phyloP scores from a whole-genome alignment of 2,329 filamentous ascomycete genomes.

The Epichloe bromicola region DNA sequence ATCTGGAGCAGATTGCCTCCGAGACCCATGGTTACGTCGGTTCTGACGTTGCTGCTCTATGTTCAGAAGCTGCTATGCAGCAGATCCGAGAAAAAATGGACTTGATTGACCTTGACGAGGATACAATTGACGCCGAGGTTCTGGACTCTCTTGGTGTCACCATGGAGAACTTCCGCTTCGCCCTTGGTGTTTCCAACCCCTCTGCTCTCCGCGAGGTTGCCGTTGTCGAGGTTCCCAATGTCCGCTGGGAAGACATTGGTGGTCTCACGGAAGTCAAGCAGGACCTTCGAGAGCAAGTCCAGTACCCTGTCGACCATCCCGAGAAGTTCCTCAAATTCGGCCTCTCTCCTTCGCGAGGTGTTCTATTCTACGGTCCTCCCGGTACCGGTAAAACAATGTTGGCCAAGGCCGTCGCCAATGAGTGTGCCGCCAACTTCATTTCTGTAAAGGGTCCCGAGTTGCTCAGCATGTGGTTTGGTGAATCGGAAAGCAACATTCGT shows the following conservation, averaged over 20 bases:
- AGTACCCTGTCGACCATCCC: constrained; percentile 98
- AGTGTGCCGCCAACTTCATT: constrained; percentile 99
- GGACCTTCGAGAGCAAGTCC: constrained; percentile 96
- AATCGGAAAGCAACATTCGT: constrained; percentile 98
- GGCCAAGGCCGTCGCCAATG: constrained; percentile 98
- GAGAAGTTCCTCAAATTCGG: constrained; percentile 99
- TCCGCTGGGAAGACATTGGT: constrained; percentile 99
- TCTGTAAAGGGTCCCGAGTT: constrained; percentile 98
- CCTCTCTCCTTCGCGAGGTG: constrained; percentile 93
- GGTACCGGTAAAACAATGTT: constrained; percentile 99
- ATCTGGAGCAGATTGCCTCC: constrained; percentile 88
- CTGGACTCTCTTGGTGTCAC: constrained; percentile 96
- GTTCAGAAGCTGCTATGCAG: constrained; percentile 98
- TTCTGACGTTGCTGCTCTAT: constrained; percentile 95
- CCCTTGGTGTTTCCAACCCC: constrained; percentile 94
- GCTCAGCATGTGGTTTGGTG: constrained; percentile 99
- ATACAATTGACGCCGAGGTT: constrained; percentile 97
- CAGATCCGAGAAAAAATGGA: constrained; percentile 99
- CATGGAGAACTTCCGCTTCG: constrained; percentile 99
- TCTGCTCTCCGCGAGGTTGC: constrained; percentile 97
- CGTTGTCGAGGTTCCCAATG: constrained; percentile 97
- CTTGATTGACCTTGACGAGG: constrained; percentile 94
- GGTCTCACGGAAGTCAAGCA: constrained; percentile 97
- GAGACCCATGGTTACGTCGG: constrained; percentile 99
- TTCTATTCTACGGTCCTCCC: constrained; percentile 95